Conservation (phyloP, 2,329 filamentous ascomycete genomes). For the Fusarium pininemorale region DNA sequence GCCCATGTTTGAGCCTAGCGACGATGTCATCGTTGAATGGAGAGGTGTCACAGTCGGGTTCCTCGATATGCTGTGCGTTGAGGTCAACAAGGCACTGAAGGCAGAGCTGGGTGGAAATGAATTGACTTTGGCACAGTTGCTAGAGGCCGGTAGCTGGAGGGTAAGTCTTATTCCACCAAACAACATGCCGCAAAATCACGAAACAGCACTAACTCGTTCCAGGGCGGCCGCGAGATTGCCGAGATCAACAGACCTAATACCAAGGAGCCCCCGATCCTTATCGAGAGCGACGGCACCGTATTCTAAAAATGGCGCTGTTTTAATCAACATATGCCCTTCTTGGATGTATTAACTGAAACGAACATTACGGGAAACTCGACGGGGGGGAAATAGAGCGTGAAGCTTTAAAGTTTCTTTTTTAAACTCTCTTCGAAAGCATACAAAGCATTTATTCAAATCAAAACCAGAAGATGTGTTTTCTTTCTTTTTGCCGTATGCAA, state of each 20-base stretch:
- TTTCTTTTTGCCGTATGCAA: not conserved
- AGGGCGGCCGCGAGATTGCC: constrained; percentile 94
- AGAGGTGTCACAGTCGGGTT: constrained; percentile 70
- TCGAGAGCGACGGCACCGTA: constrained; percentile 94
- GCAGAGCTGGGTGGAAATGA: constrained; percentile 72
- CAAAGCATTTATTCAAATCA: constrained; percentile 33
- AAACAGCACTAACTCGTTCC: constrained; percentile 27
- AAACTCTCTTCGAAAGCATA: constrained; percentile 30
- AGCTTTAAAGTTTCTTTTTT: constrained; percentile 13
- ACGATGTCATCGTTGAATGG: constrained; percentile 73
- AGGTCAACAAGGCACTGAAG: constrained; percentile 52
- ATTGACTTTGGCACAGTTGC: constrained; percentile 83
- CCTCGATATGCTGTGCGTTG: constrained; percentile 62
- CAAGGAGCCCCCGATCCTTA: constrained; percentile 95
- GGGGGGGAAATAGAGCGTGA: constrained; percentile 10
- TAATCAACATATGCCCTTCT: not conserved
- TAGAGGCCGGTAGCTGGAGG: constrained; percentile 99
- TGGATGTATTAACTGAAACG: constrained; percentile 35
- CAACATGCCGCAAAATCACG: no score
- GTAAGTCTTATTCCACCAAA: no score
- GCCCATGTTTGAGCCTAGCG: constrained; percentile 66
- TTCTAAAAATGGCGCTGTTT: constrained; percentile 66
- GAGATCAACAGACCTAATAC: constrained; percentile 96
- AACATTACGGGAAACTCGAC: constrained; percentile 21
- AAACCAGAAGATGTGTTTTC: constrained; percentile 20